Evolutionary conservation across 176 grass and related monocot species (phyloP).

Genomic region (Oryza officinalis): DNA sequence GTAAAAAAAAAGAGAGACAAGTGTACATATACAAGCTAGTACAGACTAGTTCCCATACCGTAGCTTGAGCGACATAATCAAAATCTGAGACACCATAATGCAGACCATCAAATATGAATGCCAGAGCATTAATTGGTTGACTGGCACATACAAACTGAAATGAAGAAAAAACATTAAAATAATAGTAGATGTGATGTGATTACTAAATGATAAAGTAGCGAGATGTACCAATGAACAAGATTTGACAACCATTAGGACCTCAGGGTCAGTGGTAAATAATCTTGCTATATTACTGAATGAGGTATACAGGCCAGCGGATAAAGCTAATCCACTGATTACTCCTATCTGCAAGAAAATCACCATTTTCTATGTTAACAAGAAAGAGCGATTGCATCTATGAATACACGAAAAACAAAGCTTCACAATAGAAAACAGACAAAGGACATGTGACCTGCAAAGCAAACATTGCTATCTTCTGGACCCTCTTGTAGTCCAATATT

Average conservation of each 20-base stretch:
- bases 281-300: constrained; percentile 80
- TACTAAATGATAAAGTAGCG: constrained; percentile 19
- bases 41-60: constrained; percentile 51
- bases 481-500: constrained; percentile 69
- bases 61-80: constrained; percentile 75
- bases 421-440: constrained; percentile 14
- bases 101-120: constrained; percentile 95
- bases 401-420: not conserved
- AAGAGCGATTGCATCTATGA: constrained; percentile 16
- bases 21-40: constrained; percentile 1
- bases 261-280: constrained; percentile 82
- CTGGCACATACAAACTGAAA: constrained; percentile 91
- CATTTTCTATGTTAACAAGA: constrained; percentile 19
- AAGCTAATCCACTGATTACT: constrained; percentile 65
- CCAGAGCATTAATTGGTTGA: constrained; percentile 91
- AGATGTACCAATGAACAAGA: constrained; percentile 80
- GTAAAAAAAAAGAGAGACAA: not conserved
- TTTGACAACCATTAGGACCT: constrained; percentile 77
- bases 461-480: constrained; percentile 64
- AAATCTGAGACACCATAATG: constrained; percentile 97
- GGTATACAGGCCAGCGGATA: constrained; percentile 62
- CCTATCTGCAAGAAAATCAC: constrained; percentile 61
- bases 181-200: not conserved
- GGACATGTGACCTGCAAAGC: constrained; percentile 64
- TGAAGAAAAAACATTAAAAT: constrained; percentile 11